phyloP scores from a whole-genome alignment of 1,284 basidiomycete species.

The Termitomyces sp. region DNA sequence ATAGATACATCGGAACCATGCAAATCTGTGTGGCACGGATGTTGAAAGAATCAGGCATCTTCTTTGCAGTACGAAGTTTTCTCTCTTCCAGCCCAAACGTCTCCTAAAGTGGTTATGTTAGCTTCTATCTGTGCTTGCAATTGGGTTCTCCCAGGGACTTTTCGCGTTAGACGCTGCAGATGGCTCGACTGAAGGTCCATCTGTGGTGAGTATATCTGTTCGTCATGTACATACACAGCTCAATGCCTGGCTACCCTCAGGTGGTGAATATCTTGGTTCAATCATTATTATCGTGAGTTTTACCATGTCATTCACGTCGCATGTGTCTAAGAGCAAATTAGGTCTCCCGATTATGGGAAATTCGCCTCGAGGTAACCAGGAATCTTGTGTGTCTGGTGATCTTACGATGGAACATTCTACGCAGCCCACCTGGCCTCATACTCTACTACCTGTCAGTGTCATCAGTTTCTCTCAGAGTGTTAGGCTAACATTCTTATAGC shows the following conservation, averaged over 20 bases:
- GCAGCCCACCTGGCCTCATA: conserved; percentile 63
- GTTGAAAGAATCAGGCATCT: conserved; percentile 90
- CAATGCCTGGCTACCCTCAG: conserved; percentile 25
- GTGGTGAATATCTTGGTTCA: conserved; percentile 77
- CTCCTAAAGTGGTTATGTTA: conserved; percentile 26
- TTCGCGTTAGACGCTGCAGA: conserved; percentile 91
- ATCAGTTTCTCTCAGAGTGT: neutral
- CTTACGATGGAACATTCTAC: conserved; percentile 4
- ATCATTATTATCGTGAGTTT: conserved; percentile 69
- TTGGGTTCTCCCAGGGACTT: conserved; percentile 84
- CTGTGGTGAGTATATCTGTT: conserved; percentile 30
- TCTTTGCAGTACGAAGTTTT: conserved; percentile 66
- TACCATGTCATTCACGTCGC: neutral
- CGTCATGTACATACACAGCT: neutral
- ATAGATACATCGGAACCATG: conserved; percentile 76
- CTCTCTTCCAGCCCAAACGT: neutral
- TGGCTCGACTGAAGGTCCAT: conserved; percentile 58
- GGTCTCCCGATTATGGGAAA: conserved; percentile 76
- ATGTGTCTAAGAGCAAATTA: conserved; percentile 23
- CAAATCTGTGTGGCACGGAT: conserved; percentile 85
- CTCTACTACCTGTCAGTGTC: conserved; percentile 74
- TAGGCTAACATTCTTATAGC: conserved; percentile 28
- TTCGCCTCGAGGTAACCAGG: conserved; percentile 46
- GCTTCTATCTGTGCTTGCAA: conserved; percentile 74
- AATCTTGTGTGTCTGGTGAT: conserved; percentile 7